A percentile compares a stretch with the other conserved stretches of the same genome.
phyloP scores from a whole-genome alignment of 2,329 filamentous ascomycete genomes.

The Ambrosiella xylebori region DNA sequence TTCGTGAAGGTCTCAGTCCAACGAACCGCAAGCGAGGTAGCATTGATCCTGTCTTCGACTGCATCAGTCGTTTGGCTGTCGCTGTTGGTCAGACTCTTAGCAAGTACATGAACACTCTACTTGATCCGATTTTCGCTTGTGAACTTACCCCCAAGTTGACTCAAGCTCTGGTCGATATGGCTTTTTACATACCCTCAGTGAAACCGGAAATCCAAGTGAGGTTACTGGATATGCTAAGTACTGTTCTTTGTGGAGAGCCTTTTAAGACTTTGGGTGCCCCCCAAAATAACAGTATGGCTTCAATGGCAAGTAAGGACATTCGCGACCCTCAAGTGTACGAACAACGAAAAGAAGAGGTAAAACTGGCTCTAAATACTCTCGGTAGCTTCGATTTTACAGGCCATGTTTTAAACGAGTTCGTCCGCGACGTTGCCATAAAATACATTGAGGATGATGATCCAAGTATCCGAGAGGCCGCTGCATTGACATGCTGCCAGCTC shows the following conservation, averaged over 20 bases:
- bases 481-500: slow-evolving; percentile 91
- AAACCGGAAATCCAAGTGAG: slow-evolving; percentile 87
- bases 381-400: slow-evolving; percentile 92
- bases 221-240: slow-evolving; percentile 82
- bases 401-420: slow-evolving; percentile 93
- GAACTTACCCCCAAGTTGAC: slow-evolving; percentile 86
- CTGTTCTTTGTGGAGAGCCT: slow-evolving; percentile 78
- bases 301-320: slow-evolving; percentile 69
- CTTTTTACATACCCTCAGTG: slow-evolving; percentile 92
- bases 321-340: slow-evolving; percentile 73
- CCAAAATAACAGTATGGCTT: slow-evolving; percentile 58
- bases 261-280: slow-evolving; percentile 89
- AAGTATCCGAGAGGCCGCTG: slow-evolving; percentile 83
- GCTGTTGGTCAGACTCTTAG: slow-evolving; percentile 91
- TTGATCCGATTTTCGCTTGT: slow-evolving; percentile 94
- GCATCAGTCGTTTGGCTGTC: slow-evolving; percentile 88
- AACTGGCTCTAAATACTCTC: slow-evolving; percentile 79
- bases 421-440: slow-evolving; percentile 91
- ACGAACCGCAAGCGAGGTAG: slow-evolving; percentile 52
- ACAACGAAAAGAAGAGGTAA: slow-evolving; percentile 68
- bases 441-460: slow-evolving; percentile 95
- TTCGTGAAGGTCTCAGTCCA: slow-evolving; percentile 72
- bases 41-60: slow-evolving; percentile 79
- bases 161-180: slow-evolving; percentile 93
- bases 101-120: slow-evolving; percentile 92